Evolutionary conservation across 805 yeast genomes (phyloP), one percentile per base, ranked within the genome.

Genomic region (Zygosaccharomyces lentus): DNA sequence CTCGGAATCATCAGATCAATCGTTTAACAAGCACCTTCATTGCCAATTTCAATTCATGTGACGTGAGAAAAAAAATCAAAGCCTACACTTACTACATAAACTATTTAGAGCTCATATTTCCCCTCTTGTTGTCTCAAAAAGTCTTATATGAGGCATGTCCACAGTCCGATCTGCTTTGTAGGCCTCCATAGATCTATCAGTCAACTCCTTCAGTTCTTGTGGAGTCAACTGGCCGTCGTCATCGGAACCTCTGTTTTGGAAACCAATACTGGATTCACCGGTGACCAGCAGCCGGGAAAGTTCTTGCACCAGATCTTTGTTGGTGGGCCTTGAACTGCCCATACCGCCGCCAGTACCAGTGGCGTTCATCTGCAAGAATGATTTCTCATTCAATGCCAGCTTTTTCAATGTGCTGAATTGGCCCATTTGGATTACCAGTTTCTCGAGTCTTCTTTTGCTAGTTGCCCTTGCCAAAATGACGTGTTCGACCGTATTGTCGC

Each of bases 401-500:
- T 66, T 68, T 34, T 59, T 65, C 47, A 73, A 64, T 29, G 70
- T 71, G 49, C 74, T 75, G 56, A 79, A 80, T 30, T 71, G 67
- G 2, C 89, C 89, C 69, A 77, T 61, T 55, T 81, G 83, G 45
- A 84, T 84, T 19, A 88, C 87, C 56, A 87, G 64, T 57, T 78
- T 80, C 55, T 88, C 96, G 48, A 90, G 72, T 47, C 78, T 78
- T 49, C 96, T 74, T 66, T 93, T 93, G 19, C 84, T 76, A 34
- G 83, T 84, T 2, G 96, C 95, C 51, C 81, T 80, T 24, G 85
- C 79, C 26, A 93, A 73, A 37, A 93, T 70, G 12, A 87, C 74
- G 58, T 89, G 93, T 66, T 91, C 99, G 24, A 90, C 77, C 0
- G 96, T 87, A 54, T 85, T 80, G 31, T 78, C 76, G 8, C 87